These are phyloP conservation scores for Rhodotorula taiwanensis DNA, from an alignment of 768 basidiomycete genomes.

Conservation along the genomic window DNA sequence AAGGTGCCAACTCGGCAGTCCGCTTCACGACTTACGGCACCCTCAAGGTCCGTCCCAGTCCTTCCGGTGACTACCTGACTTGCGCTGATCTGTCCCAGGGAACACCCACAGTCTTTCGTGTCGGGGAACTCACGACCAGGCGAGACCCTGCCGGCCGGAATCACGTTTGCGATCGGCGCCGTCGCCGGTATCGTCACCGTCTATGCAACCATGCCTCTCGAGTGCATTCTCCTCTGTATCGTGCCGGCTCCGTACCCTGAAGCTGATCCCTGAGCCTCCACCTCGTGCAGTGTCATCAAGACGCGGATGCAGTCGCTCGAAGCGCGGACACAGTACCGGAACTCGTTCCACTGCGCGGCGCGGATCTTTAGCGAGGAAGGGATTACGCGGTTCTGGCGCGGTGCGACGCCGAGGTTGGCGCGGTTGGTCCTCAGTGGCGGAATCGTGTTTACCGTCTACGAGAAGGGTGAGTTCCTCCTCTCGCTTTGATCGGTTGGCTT, in stretches of 20 bases:
- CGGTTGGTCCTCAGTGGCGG: conserved; percentile 64
- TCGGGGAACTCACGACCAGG: conserved; percentile 77
- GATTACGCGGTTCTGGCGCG: conserved; percentile 80
- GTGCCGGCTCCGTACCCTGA: not conserved
- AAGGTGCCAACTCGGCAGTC: conserved; percentile 95
- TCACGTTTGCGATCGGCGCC: conserved; percentile 91
- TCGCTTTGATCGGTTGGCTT: not conserved
- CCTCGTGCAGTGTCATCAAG: conserved; percentile 70
- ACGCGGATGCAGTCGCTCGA: conserved; percentile 93
- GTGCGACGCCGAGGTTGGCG: conserved; percentile 81
- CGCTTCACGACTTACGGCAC: conserved; percentile 93
- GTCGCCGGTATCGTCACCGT: conserved; percentile 92
- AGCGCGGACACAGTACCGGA: conserved; percentile 75
- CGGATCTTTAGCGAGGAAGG: conserved; percentile 93
- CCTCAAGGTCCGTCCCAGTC: conserved; percentile 52
- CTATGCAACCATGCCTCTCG: conserved; percentile 55
- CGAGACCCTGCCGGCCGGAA: conserved; percentile 70
- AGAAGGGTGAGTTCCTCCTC: conserved; percentile 10
- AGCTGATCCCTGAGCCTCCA: not conserved
- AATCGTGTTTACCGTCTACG: conserved; percentile 46
- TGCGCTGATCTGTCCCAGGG: not conserved
- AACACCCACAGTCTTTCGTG: conserved; percentile 58
- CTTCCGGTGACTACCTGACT: not conserved
- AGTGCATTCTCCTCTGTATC: conserved; percentile 39
- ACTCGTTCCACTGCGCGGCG: conserved; percentile 92